phyloP scores from a whole-genome alignment of 257 asterid species.

The Solanum sparsipilum region DNA sequence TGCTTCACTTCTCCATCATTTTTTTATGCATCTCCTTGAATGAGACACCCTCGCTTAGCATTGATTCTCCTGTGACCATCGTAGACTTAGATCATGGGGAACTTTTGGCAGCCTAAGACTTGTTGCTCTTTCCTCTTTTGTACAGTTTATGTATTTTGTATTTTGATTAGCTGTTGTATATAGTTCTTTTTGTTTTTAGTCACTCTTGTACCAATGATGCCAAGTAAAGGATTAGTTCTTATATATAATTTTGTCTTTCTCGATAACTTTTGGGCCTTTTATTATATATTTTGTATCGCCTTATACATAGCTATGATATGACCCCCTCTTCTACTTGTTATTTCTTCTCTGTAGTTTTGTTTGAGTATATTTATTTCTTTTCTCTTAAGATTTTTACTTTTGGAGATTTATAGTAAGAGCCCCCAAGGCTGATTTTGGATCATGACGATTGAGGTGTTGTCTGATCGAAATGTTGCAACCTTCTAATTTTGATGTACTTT shows the following conservation, averaged over 20 bases:
- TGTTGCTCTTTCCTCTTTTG: not conserved
- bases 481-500: not conserved
- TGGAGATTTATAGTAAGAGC: not conserved
- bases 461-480: not conserved
- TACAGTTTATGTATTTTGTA: not conserved
- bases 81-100: not conserved
- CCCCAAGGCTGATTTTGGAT: not conserved
- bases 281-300: not conserved
- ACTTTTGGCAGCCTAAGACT: not conserved
- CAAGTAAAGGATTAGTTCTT: not conserved
- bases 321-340: not conserved
- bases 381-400: too few species aligned
- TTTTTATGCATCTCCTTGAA: not conserved
- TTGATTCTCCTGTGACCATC: not conserved
- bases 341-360: not conserved
- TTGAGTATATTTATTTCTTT: not conserved
- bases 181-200: too few species aligned
- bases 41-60: not conserved
- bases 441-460: not conserved
- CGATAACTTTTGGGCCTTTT: not conserved
- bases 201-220: not conserved
- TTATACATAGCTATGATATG: too few species aligned
- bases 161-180: too few species aligned
- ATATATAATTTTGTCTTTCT: not conserved
- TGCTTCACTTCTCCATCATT: not conserved